phyloP scores from a whole-genome alignment of 164 flowering plant genomes.

The Warburgia ugandensis region DNA sequence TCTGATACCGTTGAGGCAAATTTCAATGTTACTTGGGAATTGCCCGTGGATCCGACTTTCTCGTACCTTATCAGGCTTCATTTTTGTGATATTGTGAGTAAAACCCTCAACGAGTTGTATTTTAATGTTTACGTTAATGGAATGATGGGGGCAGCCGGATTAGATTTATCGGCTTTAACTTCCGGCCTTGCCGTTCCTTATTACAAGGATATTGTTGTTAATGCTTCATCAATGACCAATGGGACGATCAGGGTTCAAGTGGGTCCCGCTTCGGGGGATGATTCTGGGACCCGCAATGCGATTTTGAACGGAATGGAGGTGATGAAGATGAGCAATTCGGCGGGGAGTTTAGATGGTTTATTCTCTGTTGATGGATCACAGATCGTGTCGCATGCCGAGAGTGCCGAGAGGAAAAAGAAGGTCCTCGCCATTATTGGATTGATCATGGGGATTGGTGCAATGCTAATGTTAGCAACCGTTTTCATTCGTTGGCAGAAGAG shows the following conservation, averaged over 20 bases:
- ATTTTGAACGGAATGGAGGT: constrained; percentile 81
- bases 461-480: constrained; percentile 28
- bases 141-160: too few species aligned
- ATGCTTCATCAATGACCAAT: constrained; percentile 34
- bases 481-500: constrained; percentile 35
- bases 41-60: constrained; percentile 46
- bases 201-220: constrained; percentile 64
- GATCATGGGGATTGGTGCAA: constrained; percentile 33
- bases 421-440: constrained; percentile 36
- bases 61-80: too few species aligned
- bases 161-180: too few species aligned
- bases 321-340: constrained; percentile 73
- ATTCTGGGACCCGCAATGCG: constrained; percentile 41
- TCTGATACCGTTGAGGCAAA: constrained; percentile 23
- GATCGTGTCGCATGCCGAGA: neutral
- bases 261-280: constrained; percentile 33
- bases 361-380: constrained; percentile 35
- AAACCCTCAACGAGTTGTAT: too few species aligned
- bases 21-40: constrained; percentile 66
- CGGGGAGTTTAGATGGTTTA: constrained; percentile 57
- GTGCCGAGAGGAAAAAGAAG: constrained; percentile 10
- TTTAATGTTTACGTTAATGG: too few species aligned
- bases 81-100: too few species aligned
- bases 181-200: too few species aligned
- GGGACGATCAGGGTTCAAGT: constrained; percentile 54